These are phyloP conservation scores for Moesziomyces antarcticus DNA, from an alignment of 1,284 basidiomycete species.

Conservation along the genomic window DNA sequence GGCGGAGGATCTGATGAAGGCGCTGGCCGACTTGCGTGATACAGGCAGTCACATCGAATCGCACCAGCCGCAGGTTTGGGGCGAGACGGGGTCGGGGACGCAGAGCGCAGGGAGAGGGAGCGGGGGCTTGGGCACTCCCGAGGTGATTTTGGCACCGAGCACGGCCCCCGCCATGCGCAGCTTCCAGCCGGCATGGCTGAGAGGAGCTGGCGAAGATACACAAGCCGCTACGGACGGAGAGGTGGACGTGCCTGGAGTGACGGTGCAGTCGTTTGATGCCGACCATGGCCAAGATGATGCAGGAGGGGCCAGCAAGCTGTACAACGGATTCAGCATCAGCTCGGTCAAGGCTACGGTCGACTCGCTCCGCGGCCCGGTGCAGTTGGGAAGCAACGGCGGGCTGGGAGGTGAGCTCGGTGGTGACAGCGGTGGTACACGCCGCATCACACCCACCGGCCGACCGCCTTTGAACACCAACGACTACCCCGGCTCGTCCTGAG, in stretches of 20 bases:
- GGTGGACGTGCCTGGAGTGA: constrained; percentile 54
- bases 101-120: constrained; percentile 2
- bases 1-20: constrained; percentile 83
- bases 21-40: constrained; percentile 59
- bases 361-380: constrained; percentile 47
- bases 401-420: constrained; percentile 9
- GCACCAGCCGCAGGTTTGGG: constrained; percentile 38
- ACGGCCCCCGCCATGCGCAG: constrained; percentile 19
- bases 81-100: constrained; percentile 6
- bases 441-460: constrained; percentile 56
- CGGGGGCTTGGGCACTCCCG: constrained; percentile 30
- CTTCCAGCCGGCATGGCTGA: constrained; percentile 32
- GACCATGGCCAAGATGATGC: constrained; percentile 17
- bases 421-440: constrained; percentile 10
- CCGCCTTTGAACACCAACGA: constrained; percentile 43
- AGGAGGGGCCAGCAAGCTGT: constrained; percentile 25
- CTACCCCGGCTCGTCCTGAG: constrained; percentile 7
- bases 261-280: constrained; percentile 55
- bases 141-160: constrained; percentile 36
- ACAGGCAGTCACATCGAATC: constrained; percentile 49
- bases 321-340: constrained; percentile 55
- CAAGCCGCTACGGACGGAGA: constrained; percentile 9
- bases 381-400: background rate
- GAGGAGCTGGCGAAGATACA: constrained; percentile 1
- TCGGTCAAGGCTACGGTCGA: constrained; percentile 64